Conservation (phyloP, 371 early-diverging fungal species). For the Mortierella sp. region DNA sequence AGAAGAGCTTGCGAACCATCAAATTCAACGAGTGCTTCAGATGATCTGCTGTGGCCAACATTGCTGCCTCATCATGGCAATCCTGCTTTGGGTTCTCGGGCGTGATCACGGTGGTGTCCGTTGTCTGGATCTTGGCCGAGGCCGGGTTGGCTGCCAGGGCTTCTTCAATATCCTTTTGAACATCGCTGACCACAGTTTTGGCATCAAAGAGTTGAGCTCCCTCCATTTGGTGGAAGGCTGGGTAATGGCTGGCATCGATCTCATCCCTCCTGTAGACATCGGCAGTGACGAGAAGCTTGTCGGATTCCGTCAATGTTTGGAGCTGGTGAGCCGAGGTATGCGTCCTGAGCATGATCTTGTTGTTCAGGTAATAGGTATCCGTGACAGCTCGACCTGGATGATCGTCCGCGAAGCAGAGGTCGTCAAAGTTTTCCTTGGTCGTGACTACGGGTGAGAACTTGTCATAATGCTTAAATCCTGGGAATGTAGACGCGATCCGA, state of each 20-base stretch:
- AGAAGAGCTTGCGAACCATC: constrained; percentile 80
- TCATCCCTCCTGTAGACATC: constrained; percentile 99
- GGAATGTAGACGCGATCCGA: constrained; percentile 80
- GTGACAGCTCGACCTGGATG: constrained; percentile 86
- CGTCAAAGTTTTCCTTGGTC: constrained; percentile 91
- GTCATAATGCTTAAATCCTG: constrained; percentile 72
- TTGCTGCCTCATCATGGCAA: constrained; percentile 61
- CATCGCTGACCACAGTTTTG: constrained; percentile 36
- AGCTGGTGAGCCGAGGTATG: constrained; percentile 97
- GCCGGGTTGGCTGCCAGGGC: constrained; percentile 2
- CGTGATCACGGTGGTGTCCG: constrained; percentile 66
- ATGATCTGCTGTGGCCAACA: constrained; percentile 69
- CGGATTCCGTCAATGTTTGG: constrained; percentile 65
- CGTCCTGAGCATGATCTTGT: constrained; percentile 82
- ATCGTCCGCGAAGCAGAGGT: constrained; percentile 81
- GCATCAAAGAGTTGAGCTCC: constrained; percentile 76
- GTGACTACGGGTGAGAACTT: constrained; percentile 84
- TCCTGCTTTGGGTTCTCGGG: constrained; percentile 68
- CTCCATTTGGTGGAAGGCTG: constrained; percentile 98
- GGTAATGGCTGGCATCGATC: constrained; percentile 95
- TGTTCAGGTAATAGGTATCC: constrained; percentile 95
- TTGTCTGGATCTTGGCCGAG: constrained; percentile 56
- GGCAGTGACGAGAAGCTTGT: constrained; percentile 85
- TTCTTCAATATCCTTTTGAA: constrained; percentile 22
- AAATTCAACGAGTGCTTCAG: constrained; percentile 84